Conservation (phyloP, 192 early-diverging fungal genomes). For the Backusella sp. region DNA sequence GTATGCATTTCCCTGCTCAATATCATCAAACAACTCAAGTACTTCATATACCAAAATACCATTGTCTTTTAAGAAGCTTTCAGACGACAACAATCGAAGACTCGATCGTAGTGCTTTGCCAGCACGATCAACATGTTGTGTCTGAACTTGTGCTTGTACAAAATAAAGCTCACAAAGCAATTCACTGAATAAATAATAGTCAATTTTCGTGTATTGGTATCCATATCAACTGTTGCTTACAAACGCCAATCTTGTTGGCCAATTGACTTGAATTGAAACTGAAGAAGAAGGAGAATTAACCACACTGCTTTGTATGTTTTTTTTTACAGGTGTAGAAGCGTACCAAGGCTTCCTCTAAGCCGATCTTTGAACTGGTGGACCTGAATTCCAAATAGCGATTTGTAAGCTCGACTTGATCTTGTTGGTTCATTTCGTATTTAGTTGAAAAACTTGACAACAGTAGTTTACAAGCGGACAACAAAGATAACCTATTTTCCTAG, state of each 20-base stretch:
- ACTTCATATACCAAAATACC: neutral
- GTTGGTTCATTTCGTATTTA: neutral
- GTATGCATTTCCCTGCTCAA: slow-evolving; percentile 8
- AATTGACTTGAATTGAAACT: slow-evolving; percentile 9
- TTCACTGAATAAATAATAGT: neutral
- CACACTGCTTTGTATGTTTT: neutral
- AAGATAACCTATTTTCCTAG: too few relatives aligned
- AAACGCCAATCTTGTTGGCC: slow-evolving; percentile 11
- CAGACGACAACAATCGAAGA: neutral
- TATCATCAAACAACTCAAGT: slow-evolving; percentile 17
- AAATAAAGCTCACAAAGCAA: slow-evolving; percentile 9
- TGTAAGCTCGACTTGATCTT: neutral
- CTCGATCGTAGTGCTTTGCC: neutral
- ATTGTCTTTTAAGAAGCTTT: slow-evolving; percentile 5
- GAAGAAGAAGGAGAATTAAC: neutral
- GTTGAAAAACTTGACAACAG: neutral
- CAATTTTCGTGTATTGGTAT: neutral
- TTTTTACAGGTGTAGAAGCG: neutral
- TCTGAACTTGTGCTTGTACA: neutral
- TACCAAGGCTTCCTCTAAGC: slow-evolving; percentile 12
- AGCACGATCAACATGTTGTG: neutral
- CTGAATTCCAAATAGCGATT: slow-evolving; percentile 8
- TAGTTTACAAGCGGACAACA: neutral
- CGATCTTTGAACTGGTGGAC: slow-evolving; percentile 1
- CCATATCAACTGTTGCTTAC: neutral